Evolutionary conservation across 805 yeast species (phyloP).

Genomic region (Debaryomyces castellii): DNA sequence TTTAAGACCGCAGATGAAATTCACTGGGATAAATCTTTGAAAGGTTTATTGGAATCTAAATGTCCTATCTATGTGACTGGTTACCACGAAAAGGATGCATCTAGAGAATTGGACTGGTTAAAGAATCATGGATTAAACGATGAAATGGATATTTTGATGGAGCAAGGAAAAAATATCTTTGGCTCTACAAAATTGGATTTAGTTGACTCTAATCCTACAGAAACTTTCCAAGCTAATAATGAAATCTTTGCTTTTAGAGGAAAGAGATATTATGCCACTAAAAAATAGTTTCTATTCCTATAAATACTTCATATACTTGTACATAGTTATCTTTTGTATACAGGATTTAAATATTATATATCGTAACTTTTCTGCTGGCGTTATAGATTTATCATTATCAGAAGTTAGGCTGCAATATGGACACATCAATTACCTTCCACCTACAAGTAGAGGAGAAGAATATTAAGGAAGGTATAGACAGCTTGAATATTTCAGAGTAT

Average conservation of each 20-base stretch:
- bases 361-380: background rate
- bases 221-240: constrained; percentile 89
- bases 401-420: constrained; percentile 11
- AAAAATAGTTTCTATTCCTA: constrained; percentile 9
- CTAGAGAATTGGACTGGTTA: constrained; percentile 73
- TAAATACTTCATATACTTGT: constrained; percentile 1
- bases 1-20: constrained; percentile 79
- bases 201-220: constrained; percentile 89
- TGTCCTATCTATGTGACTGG: constrained; percentile 92
- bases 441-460: constrained; percentile 11
- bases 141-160: constrained; percentile 80
- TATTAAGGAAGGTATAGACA: background rate
- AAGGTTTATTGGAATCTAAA: constrained; percentile 87
- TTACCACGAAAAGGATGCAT: constrained; percentile 71
- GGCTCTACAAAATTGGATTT: constrained; percentile 93
- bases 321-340: background rate
- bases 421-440: constrained; percentile 15
- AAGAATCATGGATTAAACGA: constrained; percentile 56
- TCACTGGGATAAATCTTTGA: constrained; percentile 81
- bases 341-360: background rate
- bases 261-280: constrained; percentile 89
- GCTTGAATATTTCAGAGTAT: constrained; percentile 2
- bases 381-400: background rate
- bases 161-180: constrained; percentile 69
- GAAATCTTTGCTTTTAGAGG: constrained; percentile 91